These are phyloP conservation scores for Pseudognaphalium luteoalbum DNA, from an alignment of 129 eudicot species.

Conservation along the genomic window DNA sequence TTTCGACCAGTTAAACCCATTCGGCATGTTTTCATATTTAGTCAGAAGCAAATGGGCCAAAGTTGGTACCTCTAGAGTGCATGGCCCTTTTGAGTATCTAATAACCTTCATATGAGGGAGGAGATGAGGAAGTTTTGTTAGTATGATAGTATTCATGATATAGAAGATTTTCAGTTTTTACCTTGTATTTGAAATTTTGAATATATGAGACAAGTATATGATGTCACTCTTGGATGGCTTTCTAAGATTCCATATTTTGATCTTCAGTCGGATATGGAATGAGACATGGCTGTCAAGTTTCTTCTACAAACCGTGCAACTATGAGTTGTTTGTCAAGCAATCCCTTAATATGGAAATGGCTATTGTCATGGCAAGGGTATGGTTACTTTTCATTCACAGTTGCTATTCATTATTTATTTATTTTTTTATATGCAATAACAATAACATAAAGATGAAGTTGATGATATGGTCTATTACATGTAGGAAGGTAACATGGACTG, in stretches of 20 bases:
- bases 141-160: not conserved
- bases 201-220: not conserved
- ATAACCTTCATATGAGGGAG: not conserved
- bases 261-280: slow-evolving; percentile 70
- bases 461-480: slow-evolving; percentile 13
- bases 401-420: not conserved
- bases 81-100: not conserved
- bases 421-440: slow-evolving; percentile 4
- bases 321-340: slow-evolving; percentile 78
- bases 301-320: slow-evolving; percentile 81
- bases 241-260: slow-evolving; percentile 7
- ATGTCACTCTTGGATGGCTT: not conserved
- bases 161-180: not conserved
- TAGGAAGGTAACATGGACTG: slow-evolving; percentile 67
- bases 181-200: not conserved
- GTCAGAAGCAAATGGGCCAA: not conserved
- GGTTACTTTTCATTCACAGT: not conserved
- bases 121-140: not conserved
- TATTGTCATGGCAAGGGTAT: slow-evolving; percentile 77
- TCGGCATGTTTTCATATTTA: not conserved
- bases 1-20: not conserved
- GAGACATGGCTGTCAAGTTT: slow-evolving; percentile 72
- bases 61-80: not conserved
- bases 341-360: slow-evolving; percentile 85
- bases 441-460: slow-evolving; percentile 14